These are phyloP conservation scores for Exophiala alcalophila DNA, from an alignment of 2,329 filamentous ascomycete species.

Conservation along the genomic window DNA sequence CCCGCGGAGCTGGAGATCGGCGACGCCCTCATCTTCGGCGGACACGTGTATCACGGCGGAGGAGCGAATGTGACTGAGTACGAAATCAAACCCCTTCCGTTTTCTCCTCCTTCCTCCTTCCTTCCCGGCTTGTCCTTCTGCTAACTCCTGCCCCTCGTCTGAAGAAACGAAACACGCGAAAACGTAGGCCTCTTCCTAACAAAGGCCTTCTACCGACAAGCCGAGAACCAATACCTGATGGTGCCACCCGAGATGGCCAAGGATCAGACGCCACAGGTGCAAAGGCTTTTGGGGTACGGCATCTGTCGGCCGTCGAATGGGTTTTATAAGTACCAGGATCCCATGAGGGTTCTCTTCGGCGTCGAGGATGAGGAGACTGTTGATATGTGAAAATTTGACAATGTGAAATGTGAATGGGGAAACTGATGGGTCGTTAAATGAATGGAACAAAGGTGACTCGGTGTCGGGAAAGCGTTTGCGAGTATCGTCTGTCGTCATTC, in stretches of 20 bases:
- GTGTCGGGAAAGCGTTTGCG: too few relatives aligned
- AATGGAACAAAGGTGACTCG: too few relatives aligned
- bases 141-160: constrained; percentile 2
- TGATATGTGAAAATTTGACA: too few relatives aligned
- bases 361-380: constrained; percentile 38
- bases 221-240: constrained; percentile 33
- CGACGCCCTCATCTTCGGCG: constrained; percentile 40
- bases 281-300: constrained; percentile 31
- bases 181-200: constrained; percentile 25
- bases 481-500: too few relatives aligned
- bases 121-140: too few relatives aligned
- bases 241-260: constrained; percentile 28
- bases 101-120: constrained; percentile 7
- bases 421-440: too few relatives aligned
- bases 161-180: constrained; percentile 23
- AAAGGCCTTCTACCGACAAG: constrained; percentile 27
- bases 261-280: constrained; percentile 26
- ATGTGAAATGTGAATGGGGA: too few relatives aligned
- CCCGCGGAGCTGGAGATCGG: constrained; percentile 37
- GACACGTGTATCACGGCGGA: constrained; percentile 37
- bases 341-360: constrained; percentile 27
- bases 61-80: constrained; percentile 31
- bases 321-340: constrained; percentile 30
- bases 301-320: constrained; percentile 28
- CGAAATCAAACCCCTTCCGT: too few relatives aligned